Conservation (phyloP, 371 early-diverging fungal genomes). For the Actinomucor elegans region DNA sequence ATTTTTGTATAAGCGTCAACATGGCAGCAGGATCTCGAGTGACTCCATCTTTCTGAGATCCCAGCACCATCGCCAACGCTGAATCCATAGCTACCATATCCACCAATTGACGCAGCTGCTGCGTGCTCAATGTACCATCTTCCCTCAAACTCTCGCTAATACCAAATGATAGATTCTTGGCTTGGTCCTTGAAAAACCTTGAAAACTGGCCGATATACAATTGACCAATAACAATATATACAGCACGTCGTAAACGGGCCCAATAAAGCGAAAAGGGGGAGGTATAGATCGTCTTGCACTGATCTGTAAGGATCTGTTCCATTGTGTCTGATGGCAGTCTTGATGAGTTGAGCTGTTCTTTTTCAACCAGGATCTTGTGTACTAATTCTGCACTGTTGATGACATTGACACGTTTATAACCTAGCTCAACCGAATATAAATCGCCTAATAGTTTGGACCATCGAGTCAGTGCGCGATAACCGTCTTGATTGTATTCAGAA, state of each 20-base stretch:
- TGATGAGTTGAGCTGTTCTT: slow-evolving; percentile 40
- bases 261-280: slow-evolving; percentile 35
- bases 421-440: slow-evolving; percentile 33
- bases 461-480: slow-evolving; percentile 28
- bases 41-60: background rate
- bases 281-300: slow-evolving; percentile 37
- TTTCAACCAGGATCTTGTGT: slow-evolving; percentile 28
- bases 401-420: slow-evolving; percentile 36
- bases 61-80: slow-evolving; percentile 28
- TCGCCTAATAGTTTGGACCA: slow-evolving; percentile 30
- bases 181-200: slow-evolving; percentile 12
- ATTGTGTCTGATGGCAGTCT: slow-evolving; percentile 18
- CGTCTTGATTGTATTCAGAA: slow-evolving; percentile 9
- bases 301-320: slow-evolving; percentile 35
- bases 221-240: slow-evolving; percentile 20
- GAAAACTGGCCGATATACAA: slow-evolving; percentile 4
- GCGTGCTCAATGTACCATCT: slow-evolving; percentile 16
- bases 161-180: slow-evolving; percentile 18
- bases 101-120: slow-evolving; percentile 27
- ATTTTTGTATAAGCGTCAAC: slow-evolving; percentile 18
- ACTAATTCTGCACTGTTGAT: slow-evolving; percentile 31
- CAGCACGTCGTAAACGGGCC: slow-evolving; percentile 35
- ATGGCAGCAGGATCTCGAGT: slow-evolving; percentile 14
- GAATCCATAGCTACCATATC: slow-evolving; percentile 36
- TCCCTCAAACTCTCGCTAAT: slow-evolving; percentile 1